These are phyloP conservation scores for Senna tora DNA, from an alignment of 306 rosid species.

Conservation along the genomic window DNA sequence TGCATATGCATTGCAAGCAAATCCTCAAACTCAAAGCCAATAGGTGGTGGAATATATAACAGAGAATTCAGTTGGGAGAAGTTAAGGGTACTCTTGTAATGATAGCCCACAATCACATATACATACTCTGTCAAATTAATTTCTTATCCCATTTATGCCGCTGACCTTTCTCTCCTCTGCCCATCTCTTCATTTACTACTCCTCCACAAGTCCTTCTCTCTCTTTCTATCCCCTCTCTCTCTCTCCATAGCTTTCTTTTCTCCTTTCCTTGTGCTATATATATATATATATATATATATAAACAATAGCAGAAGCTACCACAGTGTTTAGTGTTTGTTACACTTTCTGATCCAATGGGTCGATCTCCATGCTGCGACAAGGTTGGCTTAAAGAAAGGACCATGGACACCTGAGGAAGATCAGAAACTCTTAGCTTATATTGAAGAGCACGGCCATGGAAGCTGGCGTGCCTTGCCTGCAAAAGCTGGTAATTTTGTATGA, in stretches of 20 bases:
- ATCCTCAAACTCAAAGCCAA: conserved; percentile 6
- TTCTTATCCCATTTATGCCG: conserved; percentile 67
- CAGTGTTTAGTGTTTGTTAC: conserved; percentile 37
- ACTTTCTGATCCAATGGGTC: conserved; percentile 65
- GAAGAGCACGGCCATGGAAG: conserved; percentile 99
- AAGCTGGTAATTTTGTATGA: conserved; percentile 64
- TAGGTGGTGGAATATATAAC: conserved; percentile 11
- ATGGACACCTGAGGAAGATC: conserved; percentile 99
- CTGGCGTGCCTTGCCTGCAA: conserved; percentile 96
- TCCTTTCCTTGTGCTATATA: background rate
- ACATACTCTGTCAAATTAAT: conserved; percentile 45
- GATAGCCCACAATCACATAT: conserved; percentile 13
- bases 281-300: too few relatives aligned
- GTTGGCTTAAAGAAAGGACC: conserved; percentile 99
- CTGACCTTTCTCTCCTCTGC: conserved; percentile 72
- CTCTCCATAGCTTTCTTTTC: conserved; percentile 32
- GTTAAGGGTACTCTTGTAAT: conserved; percentile 59
- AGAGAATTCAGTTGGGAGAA: conserved; percentile 20
- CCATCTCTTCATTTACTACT: conserved; percentile 63
- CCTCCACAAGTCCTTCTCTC: too few relatives aligned
- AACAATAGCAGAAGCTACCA: conserved; percentile 42
- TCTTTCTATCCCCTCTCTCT: conserved; percentile 29
- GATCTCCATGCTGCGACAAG: conserved; percentile 99
- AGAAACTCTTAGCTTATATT: conserved; percentile 89
- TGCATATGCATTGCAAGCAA: too few relatives aligned